Percentiles rank a stretch among this genome's conserved stretches.
phyloP scores from a whole-genome alignment of 495 filamentous ascomycete species.

The Aspergillus homomorphus region DNA sequence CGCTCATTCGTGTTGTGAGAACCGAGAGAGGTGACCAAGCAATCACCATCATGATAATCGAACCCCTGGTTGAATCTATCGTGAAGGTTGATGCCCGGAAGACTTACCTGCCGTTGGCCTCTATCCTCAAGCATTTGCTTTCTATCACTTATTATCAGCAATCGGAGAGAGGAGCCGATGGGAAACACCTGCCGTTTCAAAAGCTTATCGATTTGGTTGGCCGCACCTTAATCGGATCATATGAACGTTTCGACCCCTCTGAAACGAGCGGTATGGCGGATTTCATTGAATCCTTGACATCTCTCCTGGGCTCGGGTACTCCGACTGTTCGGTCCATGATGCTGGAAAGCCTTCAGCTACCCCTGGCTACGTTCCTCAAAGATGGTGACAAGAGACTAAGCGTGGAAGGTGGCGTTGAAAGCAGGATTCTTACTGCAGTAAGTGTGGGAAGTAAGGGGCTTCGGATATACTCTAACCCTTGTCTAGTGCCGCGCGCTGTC shows the following conservation, averaged over 20 bases:
- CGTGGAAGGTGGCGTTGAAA: slow-evolving; percentile 31
- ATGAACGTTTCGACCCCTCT: slow-evolving; percentile 26
- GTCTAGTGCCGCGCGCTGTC: slow-evolving; percentile 36
- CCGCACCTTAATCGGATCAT: slow-evolving; percentile 30
- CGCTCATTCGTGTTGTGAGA: slow-evolving; percentile 55
- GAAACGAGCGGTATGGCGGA: slow-evolving; percentile 25
- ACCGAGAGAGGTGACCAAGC: slow-evolving; percentile 64
- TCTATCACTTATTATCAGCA: slow-evolving; percentile 32
- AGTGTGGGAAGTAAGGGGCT: slow-evolving; percentile 17
- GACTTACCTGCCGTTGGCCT: slow-evolving; percentile 29
- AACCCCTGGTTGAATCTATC: slow-evolving; percentile 62
- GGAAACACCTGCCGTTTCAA: slow-evolving; percentile 14
- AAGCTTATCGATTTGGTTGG: slow-evolving; percentile 28
- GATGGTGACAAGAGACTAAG: slow-evolving; percentile 32
- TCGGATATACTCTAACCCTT: slow-evolving; percentile 20
- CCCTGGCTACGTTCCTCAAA: slow-evolving; percentile 33
- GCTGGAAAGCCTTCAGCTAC: slow-evolving; percentile 31
- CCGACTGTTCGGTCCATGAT: slow-evolving; percentile 29
- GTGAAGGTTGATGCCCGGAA: slow-evolving; percentile 18
- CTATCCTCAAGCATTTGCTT: slow-evolving; percentile 34
- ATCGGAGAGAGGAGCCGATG: not conserved
- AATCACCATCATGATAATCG: slow-evolving; percentile 59
- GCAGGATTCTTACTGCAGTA: slow-evolving; percentile 39
- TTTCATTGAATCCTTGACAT: slow-evolving; percentile 41
- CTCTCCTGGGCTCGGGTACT: slow-evolving; percentile 36